Evolutionary conservation across 2,329 filamentous ascomycete genomes (phyloP).

Genomic region (Apiospora hydei): DNA sequence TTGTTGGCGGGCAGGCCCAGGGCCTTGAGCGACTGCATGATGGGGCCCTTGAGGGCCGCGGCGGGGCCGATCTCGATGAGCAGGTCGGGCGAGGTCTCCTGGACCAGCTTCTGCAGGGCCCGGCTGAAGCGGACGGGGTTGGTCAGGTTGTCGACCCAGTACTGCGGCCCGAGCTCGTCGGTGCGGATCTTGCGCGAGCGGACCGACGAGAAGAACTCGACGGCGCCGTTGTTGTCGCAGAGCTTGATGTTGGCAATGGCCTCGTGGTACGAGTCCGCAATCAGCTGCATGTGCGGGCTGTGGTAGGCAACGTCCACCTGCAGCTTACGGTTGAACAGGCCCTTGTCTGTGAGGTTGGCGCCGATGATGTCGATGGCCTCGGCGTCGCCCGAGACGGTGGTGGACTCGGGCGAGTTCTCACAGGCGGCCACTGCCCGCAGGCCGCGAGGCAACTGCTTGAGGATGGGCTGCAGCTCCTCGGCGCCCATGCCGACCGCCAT

Average conservation of each 20-base stretch:
- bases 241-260: constrained; percentile 31
- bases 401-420: constrained; percentile 36
- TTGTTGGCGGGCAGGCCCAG: constrained; percentile 34
- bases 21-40: constrained; percentile 35
- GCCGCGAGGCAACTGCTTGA: constrained; percentile 36
- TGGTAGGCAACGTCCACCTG: constrained; percentile 37
- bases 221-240: constrained; percentile 22
- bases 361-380: constrained; percentile 35
- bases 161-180: constrained; percentile 34
- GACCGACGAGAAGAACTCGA: constrained; percentile 36
- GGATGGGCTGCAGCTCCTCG: constrained; percentile 43
- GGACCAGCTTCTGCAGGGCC: constrained; percentile 31
- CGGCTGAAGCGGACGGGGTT: constrained; percentile 35
- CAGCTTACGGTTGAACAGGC: constrained; percentile 36
- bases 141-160: constrained; percentile 38
- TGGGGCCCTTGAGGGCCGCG: constrained; percentile 35
- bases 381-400: constrained; percentile 34
- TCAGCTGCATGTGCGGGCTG: constrained; percentile 36
- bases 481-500: constrained; percentile 58
- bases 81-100: constrained; percentile 32
- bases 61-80: constrained; percentile 36
- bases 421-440: constrained; percentile 36
- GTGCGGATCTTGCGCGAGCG: constrained; percentile 30
- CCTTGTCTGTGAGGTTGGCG: constrained; percentile 29
- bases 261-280: constrained; percentile 35